Conservation (phyloP, 2,329 filamentous ascomycete genomes). For the Neocucurbitaria cava region DNA sequence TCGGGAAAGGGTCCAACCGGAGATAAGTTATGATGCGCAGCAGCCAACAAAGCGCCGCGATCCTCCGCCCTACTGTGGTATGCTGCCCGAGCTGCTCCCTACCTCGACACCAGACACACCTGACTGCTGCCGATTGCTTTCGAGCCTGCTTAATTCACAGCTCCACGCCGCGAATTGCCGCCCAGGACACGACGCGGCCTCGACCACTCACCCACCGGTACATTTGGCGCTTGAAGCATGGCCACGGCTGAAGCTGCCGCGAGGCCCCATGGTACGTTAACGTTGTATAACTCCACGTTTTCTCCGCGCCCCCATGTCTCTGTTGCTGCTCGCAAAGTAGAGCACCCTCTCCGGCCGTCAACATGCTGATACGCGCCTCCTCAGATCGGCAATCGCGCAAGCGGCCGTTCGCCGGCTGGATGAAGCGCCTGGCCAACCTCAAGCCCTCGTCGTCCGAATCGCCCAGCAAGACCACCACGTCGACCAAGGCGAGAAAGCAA, state of each 20-base stretch:
- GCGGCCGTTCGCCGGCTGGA: conserved; percentile 89
- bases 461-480: conserved; percentile 45
- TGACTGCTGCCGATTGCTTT: too few relatives aligned
- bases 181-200: neutral
- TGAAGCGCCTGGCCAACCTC: conserved; percentile 90
- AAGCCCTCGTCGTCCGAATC: conserved; percentile 75
- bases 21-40: conserved; percentile 14
- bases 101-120: neutral
- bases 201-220: conserved; percentile 9
- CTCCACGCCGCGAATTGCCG: neutral
- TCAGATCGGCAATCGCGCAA: conserved; percentile 76
- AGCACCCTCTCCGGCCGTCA: conserved; percentile 4
- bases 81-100: too few relatives aligned
- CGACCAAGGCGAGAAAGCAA: conserved; percentile 60
- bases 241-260: conserved; percentile 54
- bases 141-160: conserved; percentile 1
- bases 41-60: neutral
- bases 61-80: neutral
- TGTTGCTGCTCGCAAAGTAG: too few relatives aligned
- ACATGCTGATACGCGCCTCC: conserved; percentile 39
- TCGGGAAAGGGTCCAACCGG: conserved; percentile 23
- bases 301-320: neutral
- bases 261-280: conserved; percentile 53
- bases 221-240: conserved; percentile 39
- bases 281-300: conserved; percentile 18